These are phyloP conservation scores for Pestalotiopsis sp. DNA, from an alignment of 2,329 filamentous ascomycete species.

Conservation along the genomic window DNA sequence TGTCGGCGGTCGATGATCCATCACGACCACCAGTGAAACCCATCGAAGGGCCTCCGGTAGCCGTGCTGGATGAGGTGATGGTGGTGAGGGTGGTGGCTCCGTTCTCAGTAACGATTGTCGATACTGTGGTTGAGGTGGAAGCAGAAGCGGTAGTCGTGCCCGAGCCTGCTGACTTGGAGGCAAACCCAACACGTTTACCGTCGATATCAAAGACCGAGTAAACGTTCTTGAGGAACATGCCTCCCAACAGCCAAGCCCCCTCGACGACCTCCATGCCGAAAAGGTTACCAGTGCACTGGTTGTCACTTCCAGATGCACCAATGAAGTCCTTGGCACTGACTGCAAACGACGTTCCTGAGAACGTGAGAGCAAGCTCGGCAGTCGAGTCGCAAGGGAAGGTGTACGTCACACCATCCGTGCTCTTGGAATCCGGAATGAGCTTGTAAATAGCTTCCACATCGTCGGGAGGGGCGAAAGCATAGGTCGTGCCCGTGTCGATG, in stretches of 20 bases:
- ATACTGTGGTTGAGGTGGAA: conserved; percentile 18
- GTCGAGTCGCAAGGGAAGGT: conserved; percentile 74
- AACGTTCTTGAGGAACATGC: conserved; percentile 87
- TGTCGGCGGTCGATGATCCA: conserved; percentile 30
- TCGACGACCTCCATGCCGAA: conserved; percentile 71
- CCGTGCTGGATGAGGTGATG: conserved; percentile 18
- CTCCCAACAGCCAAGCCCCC: conserved; percentile 78
- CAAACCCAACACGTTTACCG: conserved; percentile 56
- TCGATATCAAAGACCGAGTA: conserved; percentile 85
- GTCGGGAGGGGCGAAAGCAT: conserved; percentile 69
- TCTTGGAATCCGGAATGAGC: conserved; percentile 64
- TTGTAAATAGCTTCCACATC: conserved; percentile 72
- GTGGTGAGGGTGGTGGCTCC: conserved; percentile 15
- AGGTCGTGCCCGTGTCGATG: conserved; percentile 84
- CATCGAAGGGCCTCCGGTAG: conserved; percentile 20
- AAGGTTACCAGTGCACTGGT: conserved; percentile 70
- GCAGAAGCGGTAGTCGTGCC: conserved; percentile 14
- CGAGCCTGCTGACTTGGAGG: conserved; percentile 30
- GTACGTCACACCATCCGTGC: conserved; percentile 62
- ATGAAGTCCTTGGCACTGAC: conserved; percentile 76
- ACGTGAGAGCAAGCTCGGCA: conserved; percentile 63
- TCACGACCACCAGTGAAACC: conserved; percentile 40
- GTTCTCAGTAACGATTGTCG: conserved; percentile 21
- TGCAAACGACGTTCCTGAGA: conserved; percentile 68
- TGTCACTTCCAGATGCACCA: conserved; percentile 44